Base-by-base conservation (phyloP, 2,329 filamentous ascomycete species). In the Tympanopsis confertula region DNA sequence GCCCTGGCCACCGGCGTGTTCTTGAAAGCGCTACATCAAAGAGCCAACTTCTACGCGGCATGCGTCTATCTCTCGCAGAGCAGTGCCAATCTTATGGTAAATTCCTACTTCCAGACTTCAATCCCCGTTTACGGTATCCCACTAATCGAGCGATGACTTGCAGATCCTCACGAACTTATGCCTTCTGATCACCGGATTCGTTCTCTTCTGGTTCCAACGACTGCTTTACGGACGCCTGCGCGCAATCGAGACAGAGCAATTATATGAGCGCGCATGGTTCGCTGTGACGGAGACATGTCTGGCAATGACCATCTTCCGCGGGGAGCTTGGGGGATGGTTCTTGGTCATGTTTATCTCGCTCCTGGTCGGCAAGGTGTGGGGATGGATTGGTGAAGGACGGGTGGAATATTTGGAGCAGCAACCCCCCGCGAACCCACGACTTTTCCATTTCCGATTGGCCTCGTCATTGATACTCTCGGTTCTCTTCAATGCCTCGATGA, bases 241-340 rank as follows among this genome's bases (percentile, higher is more conserved):
- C 47, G 82, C 87, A 19, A 86, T 94, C 65, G 91, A 98, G 65
- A 84, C 91, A 50, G 93, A 98, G 59, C 89, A 96, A 57, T 74
- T 98, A 13, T 95, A 94, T 55, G 91, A 98, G 59, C 89, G 89
- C 59, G 88, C 85, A 36, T 98, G 93, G 93, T 95, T 95, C 54
- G 89, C 91, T 28, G 85, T 96, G 29, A 94, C 89, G 35, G 91
- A 98, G 63, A 98, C 91, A 45, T 86, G 88, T 53, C 69, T 98
- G 45, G 91, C 91, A 20, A 96, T 98, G 89, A 95, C 91, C 20
- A 94, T 94, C 46, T 96, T 98, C 59, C 74, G 91, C 33, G 91
- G 95, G 45, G 88, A 96, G 56, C 78, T 98, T 14, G 89, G 91
- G 33, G 84, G 83, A 30, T 93, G 87, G 79, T 94, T 96, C 53